phyloP scores from a whole-genome alignment of 371 early-diverging fungal species.

The Lichtheimia ornata region DNA sequence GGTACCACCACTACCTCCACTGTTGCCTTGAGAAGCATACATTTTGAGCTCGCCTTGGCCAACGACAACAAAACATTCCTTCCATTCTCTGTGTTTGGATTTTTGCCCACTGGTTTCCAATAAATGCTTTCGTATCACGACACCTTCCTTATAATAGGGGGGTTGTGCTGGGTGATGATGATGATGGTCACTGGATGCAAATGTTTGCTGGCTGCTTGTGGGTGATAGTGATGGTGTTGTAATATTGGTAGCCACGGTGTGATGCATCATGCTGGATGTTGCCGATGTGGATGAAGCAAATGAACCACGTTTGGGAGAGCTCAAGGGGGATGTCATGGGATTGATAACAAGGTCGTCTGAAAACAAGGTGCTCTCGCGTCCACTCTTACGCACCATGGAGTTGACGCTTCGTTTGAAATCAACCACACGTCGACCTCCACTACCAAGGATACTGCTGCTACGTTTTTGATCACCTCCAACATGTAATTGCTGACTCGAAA shows the following conservation, averaged over 20 bases:
- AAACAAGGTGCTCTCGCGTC: constrained; percentile 17
- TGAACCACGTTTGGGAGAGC: constrained; percentile 20
- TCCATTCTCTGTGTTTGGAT: constrained; percentile 88
- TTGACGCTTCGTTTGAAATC: constrained; percentile 24
- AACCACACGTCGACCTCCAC: constrained; percentile 11
- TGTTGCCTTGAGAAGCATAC: constrained; percentile 57
- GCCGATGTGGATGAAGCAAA: constrained; percentile 19
- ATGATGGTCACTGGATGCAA: not conserved
- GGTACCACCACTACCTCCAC: not conserved
- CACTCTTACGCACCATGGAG: constrained; percentile 20
- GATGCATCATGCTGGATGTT: constrained; percentile 7
- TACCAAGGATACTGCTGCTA: constrained; percentile 18
- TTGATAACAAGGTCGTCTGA: not conserved
- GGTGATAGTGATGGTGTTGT: constrained; percentile 13
- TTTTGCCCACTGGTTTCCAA: constrained; percentile 75
- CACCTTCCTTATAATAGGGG: constrained; percentile 70
- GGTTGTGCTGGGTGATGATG: constrained; percentile 18
- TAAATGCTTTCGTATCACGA: constrained; percentile 85
- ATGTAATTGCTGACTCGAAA: constrained; percentile 10
- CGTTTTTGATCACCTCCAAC: constrained; percentile 7
- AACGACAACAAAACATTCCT: constrained; percentile 74
- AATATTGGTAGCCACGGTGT: not conserved
- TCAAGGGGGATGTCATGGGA: constrained; percentile 13
- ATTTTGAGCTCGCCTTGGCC: constrained; percentile 76
- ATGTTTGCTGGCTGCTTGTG: not conserved